A percentile compares a stretch with the other conserved stretches of the same genome.
Evolutionary conservation across 768 basidiomycete species (phyloP).

Genomic region (Hypsizygus marmoreus): DNA sequence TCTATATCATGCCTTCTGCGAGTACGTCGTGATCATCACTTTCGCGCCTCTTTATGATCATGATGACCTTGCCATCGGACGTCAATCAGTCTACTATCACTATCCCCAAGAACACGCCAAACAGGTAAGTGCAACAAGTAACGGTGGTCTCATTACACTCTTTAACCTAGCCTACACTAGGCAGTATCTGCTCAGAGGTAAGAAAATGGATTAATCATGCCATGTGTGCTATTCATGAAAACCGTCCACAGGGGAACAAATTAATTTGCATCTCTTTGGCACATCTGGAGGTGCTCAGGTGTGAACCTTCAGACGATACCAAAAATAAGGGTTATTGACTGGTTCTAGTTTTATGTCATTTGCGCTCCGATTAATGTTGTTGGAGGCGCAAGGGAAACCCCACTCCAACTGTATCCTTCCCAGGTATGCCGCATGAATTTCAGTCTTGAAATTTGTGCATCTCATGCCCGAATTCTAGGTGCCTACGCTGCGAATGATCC

Average conservation of each 20-base stretch:
- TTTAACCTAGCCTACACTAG: no score
- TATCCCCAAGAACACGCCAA: conserved; percentile 33
- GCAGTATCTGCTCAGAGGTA: conserved; percentile 32
- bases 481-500: conserved; percentile 34
- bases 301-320: background rate
- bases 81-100: conserved; percentile 34
- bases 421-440: no score
- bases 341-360: conserved; percentile 33
- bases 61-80: conserved; percentile 19
- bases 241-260: conserved; percentile 29
- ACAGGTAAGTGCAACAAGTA: conserved; percentile 25
- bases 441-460: no score
- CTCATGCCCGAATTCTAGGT: conserved; percentile 15
- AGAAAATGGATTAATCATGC: background rate
- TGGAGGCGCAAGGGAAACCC: conserved; percentile 30
- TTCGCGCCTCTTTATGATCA: background rate
- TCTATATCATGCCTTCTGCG: conserved; percentile 29
- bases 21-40: conserved; percentile 18
- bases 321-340: background rate
- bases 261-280: conserved; percentile 33
- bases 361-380: conserved; percentile 39
- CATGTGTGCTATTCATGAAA: background rate
- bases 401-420: conserved; percentile 34
- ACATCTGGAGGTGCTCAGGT: conserved; percentile 32
- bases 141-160: background rate